Base-by-base conservation (phyloP, 495 filamentous ascomycete genomes). In the Rostrohypoxylon terebratum region DNA sequence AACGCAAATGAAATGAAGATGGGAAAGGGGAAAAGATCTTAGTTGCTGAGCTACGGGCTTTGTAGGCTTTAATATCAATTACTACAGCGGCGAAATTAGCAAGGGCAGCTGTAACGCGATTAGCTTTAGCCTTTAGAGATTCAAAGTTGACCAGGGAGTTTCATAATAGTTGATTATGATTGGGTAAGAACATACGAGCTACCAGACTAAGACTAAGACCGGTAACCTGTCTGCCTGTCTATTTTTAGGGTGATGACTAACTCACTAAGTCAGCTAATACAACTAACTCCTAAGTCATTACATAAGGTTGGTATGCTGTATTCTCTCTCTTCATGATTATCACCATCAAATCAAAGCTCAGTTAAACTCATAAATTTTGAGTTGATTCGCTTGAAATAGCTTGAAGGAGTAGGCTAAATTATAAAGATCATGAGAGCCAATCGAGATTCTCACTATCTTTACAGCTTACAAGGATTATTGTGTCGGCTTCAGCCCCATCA, bases 401-500 rank as follows among this genome's bases (percentile, higher is more conserved):
- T 53, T 25, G 9, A 50, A 25, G 20, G 10, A 18, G 21, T 5
- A 50, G 20, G 11, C 7, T 5, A 44, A n/a, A 1, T 20, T 20
- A 2, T 4, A 7, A 31, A 53, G 23, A n/a, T 14, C 1, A 28
- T 0, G 23, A 28, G 5, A 53, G 23, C 18, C 47, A 28, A 28
- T 1, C n/a, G 40, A 58, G 34, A 25, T 16, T 11, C 34, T 58
- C 21, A 23, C 5, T 34, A 25, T 4, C 2, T 8, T 20, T 28
- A 3, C 28, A 28, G 28, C 28, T 42, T 42, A 16, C 34, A 16
- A 31, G 34, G 34, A 38, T 42, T 31, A 6, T 42, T 23, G 7
- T 10, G 23, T 58, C 54, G 42, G 33, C 54, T 45, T 59, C 57
- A 59, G 57, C 57, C 57, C 38, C 45, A 45, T 45, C 14, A 9